Conservation (phyloP, 345 rosid genomes). For the Excoecaria agallocha region DNA sequence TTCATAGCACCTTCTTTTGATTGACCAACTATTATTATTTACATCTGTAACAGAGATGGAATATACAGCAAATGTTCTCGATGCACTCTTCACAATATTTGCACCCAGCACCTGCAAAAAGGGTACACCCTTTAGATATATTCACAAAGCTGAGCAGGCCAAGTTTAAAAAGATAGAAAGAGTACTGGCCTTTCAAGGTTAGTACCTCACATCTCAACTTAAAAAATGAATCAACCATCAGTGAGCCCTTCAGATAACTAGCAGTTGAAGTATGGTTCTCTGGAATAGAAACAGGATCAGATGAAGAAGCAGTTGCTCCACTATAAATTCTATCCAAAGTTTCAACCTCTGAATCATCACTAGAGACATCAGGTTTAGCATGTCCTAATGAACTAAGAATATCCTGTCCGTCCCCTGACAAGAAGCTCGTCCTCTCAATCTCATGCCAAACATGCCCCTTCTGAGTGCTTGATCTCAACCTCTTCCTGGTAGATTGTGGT, state of each 20-base stretch:
- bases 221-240: slow-evolving; percentile 69
- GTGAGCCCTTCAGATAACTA: slow-evolving; percentile 49
- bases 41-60: slow-evolving; percentile 88
- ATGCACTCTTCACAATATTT: slow-evolving; percentile 88
- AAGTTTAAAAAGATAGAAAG: slow-evolving; percentile 18
- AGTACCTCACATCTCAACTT: slow-evolving; percentile 96
- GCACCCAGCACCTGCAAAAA: slow-evolving; percentile 89
- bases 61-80: slow-evolving; percentile 89
- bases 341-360: slow-evolving; percentile 72
- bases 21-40: slow-evolving; percentile 85
- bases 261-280: slow-evolving; percentile 38
- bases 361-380: slow-evolving; percentile 48
- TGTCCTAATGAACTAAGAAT: slow-evolving; percentile 44
- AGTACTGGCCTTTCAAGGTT: slow-evolving; percentile 15
- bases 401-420: slow-evolving; percentile 81
- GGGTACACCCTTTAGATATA: slow-evolving; percentile 18
- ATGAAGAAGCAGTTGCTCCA: slow-evolving; percentile 71
- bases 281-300: slow-evolving; percentile 45
- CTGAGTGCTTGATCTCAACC: slow-evolving; percentile 50
- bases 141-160: slow-evolving; percentile 10
- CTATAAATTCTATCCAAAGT: slow-evolving; percentile 56
- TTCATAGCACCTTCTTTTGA: slow-evolving; percentile 83
- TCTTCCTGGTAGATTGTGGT: slow-evolving; percentile 62
- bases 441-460: slow-evolving; percentile 64
- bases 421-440: slow-evolving; percentile 73